Conservation (phyloP, 495 filamentous ascomycete species). For the Xylaria bambusicola region DNA sequence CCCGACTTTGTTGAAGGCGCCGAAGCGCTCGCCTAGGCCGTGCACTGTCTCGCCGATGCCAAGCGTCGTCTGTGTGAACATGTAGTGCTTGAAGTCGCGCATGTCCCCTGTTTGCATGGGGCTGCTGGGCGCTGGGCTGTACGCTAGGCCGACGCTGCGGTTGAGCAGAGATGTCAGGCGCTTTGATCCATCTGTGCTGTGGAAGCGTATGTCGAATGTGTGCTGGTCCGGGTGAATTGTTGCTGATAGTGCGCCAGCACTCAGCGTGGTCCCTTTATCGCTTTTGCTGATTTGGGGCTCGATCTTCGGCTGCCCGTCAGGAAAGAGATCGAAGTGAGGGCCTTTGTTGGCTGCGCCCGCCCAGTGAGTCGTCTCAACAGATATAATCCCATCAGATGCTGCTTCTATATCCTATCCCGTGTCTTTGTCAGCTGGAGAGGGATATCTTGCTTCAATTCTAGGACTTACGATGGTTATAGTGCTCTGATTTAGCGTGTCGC, state of each 20-base stretch:
- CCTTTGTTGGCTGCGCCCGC: conserved; percentile 56
- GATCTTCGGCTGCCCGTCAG: conserved; percentile 48
- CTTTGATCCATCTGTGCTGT: conserved; percentile 46
- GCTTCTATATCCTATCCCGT: conserved; percentile 55
- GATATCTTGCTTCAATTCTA: not conserved
- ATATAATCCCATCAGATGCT: conserved; percentile 61
- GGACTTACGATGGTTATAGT: conserved; percentile 46
- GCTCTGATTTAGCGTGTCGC: conserved; percentile 61
- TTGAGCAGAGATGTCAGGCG: conserved; percentile 60
- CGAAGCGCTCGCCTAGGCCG: conserved; percentile 71
- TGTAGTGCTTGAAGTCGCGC: conserved; percentile 58
- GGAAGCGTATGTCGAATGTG: conserved; percentile 59
- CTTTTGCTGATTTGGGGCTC: conserved; percentile 51
- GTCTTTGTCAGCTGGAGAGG: conserved; percentile 35
- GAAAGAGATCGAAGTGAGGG: conserved; percentile 65
- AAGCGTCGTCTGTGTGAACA: conserved; percentile 64
- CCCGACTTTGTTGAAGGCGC: conserved; percentile 69
- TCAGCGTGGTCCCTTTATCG: conserved; percentile 52
- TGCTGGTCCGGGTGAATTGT: conserved; percentile 55
- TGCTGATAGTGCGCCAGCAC: conserved; percentile 56
- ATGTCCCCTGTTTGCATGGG: conserved; percentile 56
- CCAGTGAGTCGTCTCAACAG: conserved; percentile 67
- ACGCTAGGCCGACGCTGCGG: conserved; percentile 62
- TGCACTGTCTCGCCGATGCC: conserved; percentile 68
- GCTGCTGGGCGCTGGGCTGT: conserved; percentile 51